These are phyloP conservation scores for Mycena latifolia DNA, from an alignment of 768 basidiomycete species.

Conservation along the genomic window DNA sequence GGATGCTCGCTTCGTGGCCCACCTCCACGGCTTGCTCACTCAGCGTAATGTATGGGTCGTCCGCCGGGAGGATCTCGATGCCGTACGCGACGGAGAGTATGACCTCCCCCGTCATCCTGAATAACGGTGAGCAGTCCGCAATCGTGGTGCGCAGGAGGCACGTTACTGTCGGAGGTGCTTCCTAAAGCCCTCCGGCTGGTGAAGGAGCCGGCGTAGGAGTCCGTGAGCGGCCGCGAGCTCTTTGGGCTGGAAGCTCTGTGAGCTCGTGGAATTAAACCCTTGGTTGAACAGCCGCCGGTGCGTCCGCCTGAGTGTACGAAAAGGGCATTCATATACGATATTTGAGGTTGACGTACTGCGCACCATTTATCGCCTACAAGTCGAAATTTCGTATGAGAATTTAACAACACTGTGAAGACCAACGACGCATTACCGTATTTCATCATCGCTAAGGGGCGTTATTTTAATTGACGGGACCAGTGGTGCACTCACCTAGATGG, in stretches of 20 bases:
- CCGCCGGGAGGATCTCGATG: constrained; percentile 40
- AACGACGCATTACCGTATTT: constrained; percentile 16
- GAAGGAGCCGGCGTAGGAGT: constrained; percentile 32
- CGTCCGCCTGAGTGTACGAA: constrained; percentile 1
- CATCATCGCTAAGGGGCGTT: constrained; percentile 9
- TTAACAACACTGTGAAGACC: neutral
- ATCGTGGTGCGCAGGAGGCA: neutral
- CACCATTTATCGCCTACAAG: constrained; percentile 22
- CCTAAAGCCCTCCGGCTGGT: constrained; percentile 13
- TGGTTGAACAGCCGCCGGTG: constrained; percentile 24
- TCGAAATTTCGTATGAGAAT: neutral
- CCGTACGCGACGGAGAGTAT: constrained; percentile 47
- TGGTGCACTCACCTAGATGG: constrained; percentile 5
- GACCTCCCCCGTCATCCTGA: constrained; percentile 42
- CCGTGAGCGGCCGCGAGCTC: constrained; percentile 17
- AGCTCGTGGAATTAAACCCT: neutral
- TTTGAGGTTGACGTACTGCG: no score
- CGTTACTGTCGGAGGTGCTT: constrained; percentile 21
- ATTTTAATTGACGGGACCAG: neutral
- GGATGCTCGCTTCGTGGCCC: constrained; percentile 40
- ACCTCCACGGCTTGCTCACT: constrained; percentile 41
- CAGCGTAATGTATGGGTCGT: constrained; percentile 48
- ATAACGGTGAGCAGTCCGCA: neutral
- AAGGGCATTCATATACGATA: no score
- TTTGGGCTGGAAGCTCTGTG: neutral